phyloP scores from a whole-genome alignment of 2,329 filamentous ascomycete species.

The Beauveria caledonica region DNA sequence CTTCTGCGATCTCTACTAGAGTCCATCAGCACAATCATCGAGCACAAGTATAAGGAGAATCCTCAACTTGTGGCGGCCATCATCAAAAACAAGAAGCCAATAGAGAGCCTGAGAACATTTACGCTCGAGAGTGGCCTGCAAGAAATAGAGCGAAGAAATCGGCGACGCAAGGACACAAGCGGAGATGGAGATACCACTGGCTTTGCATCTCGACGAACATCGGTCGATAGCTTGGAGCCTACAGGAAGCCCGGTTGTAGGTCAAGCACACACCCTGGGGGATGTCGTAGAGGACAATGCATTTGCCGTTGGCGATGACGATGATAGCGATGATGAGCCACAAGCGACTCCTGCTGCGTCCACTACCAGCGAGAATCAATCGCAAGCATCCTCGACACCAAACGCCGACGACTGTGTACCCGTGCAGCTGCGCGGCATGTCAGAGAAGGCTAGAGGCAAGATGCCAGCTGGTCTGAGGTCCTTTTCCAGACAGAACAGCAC shows the following conservation, averaged over 20 bases:
- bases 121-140: conserved; percentile 88
- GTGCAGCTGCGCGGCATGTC: conserved; percentile 86
- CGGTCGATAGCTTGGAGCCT: conserved; percentile 59
- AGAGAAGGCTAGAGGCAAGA: conserved; percentile 92
- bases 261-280: conserved; percentile 22
- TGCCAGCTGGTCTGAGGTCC: conserved; percentile 72
- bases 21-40: conserved; percentile 80
- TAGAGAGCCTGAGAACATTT: conserved; percentile 78
- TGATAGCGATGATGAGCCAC: conserved; percentile 40
- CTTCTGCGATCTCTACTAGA: conserved; percentile 77
- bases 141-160: conserved; percentile 75
- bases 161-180: conserved; percentile 56
- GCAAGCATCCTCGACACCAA: conserved; percentile 59
- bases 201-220: conserved; percentile 46
- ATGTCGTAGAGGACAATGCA: conserved; percentile 55
- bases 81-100: conserved; percentile 69
- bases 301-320: conserved; percentile 74
- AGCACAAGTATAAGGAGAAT: conserved; percentile 80
- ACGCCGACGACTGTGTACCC: conserved; percentile 69
- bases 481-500: conserved; percentile 90
- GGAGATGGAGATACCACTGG: conserved; percentile 43
- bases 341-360: conserved; percentile 51
- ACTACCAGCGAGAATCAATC: conserved; percentile 56
- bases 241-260: conserved; percentile 31
- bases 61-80: conserved; percentile 73